phyloP scores from a whole-genome alignment of 441 rosid species.

The Sinapis alba region DNA sequence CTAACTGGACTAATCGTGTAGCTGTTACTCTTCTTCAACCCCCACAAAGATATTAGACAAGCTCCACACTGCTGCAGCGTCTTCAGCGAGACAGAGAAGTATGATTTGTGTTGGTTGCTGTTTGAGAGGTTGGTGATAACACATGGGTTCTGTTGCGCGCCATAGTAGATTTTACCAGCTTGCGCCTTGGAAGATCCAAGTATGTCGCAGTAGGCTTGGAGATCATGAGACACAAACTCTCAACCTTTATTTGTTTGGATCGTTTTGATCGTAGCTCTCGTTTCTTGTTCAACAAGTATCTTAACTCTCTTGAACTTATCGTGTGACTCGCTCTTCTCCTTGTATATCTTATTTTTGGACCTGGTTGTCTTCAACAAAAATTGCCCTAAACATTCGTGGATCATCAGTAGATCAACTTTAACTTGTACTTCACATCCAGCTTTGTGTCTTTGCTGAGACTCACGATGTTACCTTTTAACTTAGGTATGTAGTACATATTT shows the following conservation, averaged over 20 bases:
- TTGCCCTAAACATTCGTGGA: too few relatives aligned
- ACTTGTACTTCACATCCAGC: background rate
- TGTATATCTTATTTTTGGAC: too few relatives aligned
- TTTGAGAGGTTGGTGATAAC: conserved; percentile 39
- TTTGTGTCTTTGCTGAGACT: background rate
- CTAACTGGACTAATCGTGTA: conserved; percentile 33
- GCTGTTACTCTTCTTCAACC: conserved; percentile 37
- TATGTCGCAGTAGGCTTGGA: too few relatives aligned
- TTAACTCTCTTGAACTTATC: too few relatives aligned
- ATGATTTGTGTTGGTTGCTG: conserved; percentile 37
- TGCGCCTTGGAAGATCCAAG: conserved; percentile 21
- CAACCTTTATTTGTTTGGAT: too few relatives aligned
- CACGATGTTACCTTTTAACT: background rate
- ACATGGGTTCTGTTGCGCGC: conserved; percentile 42
- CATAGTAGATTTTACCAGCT: conserved; percentile 49
- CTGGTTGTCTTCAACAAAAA: too few relatives aligned
- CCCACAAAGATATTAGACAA: conserved; percentile 34
- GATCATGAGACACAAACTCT: too few relatives aligned
- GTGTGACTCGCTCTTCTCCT: too few relatives aligned
- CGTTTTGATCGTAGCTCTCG: too few relatives aligned
- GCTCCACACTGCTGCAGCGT: conserved; percentile 43
- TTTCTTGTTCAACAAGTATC: too few relatives aligned
- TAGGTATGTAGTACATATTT: background rate
- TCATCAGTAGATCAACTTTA: too few relatives aligned
- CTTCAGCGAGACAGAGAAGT: conserved; percentile 44